Evolutionary conservation across 805 yeast species (phyloP).

Genomic region (Soucietia sequanensis): DNA sequence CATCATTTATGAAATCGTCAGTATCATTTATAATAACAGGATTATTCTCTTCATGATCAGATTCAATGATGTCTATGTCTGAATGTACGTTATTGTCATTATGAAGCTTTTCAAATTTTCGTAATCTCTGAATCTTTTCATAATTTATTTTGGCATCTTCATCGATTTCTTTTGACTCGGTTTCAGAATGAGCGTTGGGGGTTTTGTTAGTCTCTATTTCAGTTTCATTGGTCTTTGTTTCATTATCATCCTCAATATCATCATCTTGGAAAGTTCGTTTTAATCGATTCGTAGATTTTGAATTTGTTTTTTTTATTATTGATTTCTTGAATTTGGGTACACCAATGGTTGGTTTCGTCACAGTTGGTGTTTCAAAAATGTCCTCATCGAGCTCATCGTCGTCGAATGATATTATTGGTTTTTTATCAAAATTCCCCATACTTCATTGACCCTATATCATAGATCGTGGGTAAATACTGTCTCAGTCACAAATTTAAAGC

Average conservation of each 20-base stretch:
- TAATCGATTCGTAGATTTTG: slow-evolving; percentile 16
- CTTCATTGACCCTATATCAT: no score
- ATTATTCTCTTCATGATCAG: no score
- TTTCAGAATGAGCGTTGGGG: no score
- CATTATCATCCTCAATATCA: slow-evolving; percentile 9
- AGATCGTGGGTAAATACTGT: no score
- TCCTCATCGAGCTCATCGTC: slow-evolving; percentile 5
- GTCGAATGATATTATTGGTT: slow-evolving; percentile 4
- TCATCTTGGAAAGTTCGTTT: slow-evolving; percentile 20
- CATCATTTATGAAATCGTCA: slow-evolving; percentile 1
- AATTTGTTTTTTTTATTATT: slow-evolving; percentile 11
- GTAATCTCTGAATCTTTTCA: no score
- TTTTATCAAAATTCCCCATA: neutral
- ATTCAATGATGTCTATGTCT: no score
- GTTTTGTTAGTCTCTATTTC: no score
- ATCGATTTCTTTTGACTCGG: no score
- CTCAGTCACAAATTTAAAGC: no score
- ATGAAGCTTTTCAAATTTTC: no score
- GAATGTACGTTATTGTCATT: no score
- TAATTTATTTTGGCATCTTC: no score
- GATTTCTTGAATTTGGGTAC: slow-evolving; percentile 8
- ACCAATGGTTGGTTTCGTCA: neutral
- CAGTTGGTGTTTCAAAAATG: neutral
- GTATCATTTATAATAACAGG: slow-evolving; percentile 14
- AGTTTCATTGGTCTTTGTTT: slow-evolving; percentile 3